These are phyloP conservation scores for Endoconidiophora polonica DNA, from an alignment of 2,329 filamentous ascomycete genomes.

Conservation along the genomic window DNA sequence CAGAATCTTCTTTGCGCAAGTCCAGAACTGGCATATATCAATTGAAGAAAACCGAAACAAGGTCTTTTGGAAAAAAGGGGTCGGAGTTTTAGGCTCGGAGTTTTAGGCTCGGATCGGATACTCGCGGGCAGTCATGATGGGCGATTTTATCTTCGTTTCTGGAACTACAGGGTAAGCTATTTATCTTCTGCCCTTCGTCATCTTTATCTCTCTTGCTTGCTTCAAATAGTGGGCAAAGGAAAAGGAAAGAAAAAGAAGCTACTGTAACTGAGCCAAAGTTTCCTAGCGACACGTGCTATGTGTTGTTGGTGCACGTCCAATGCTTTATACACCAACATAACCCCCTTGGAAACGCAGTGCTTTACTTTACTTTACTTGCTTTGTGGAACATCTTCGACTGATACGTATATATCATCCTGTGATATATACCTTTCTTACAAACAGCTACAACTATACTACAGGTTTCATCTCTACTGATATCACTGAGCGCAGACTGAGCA, in stretches of 20 bases:
- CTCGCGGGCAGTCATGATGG: slow-evolving; percentile 34
- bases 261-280: background rate
- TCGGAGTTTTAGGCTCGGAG: slow-evolving; percentile 23
- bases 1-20: background rate
- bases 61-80: background rate
- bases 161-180: slow-evolving; percentile 33
- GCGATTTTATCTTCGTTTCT: slow-evolving; percentile 35
- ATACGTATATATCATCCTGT: too few relatives aligned
- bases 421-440: too few relatives aligned
- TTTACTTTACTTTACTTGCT: too few relatives aligned
- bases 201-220: background rate
- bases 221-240: too few relatives aligned
- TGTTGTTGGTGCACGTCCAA: background rate
- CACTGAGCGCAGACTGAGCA: slow-evolving; percentile 33
- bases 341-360: too few relatives aligned
- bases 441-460: slow-evolving; percentile 34
- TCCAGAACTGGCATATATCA: background rate
- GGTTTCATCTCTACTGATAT: slow-evolving; percentile 28
- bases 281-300: background rate
- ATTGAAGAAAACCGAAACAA: background rate
- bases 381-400: too few relatives aligned
- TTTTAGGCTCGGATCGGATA: slow-evolving; percentile 39
- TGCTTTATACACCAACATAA: background rate
- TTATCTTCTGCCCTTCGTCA: background rate
- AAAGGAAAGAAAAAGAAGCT: too few relatives aligned